phyloP scores from a whole-genome alignment of 1,284 basidiomycete species.

The Heliocybe sulcata region DNA sequence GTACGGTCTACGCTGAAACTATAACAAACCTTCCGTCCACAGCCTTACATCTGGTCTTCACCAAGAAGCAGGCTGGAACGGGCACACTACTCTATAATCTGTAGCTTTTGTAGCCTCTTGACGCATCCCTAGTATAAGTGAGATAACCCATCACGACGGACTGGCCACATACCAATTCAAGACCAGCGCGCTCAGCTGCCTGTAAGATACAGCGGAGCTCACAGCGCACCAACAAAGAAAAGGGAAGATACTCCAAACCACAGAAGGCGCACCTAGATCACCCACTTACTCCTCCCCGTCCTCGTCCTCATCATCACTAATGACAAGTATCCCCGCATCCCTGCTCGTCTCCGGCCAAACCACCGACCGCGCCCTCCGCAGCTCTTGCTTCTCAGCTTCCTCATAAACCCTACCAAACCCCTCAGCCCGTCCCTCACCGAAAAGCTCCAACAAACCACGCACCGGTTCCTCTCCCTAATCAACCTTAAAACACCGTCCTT shows the following conservation, averaged over 20 bases:
- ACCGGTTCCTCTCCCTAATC: slow-evolving; percentile 15
- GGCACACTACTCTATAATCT: too few species aligned
- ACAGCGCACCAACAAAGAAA: slow-evolving; percentile 1
- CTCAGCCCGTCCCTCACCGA: neutral
- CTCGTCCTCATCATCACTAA: slow-evolving; percentile 47
- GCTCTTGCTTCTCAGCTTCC: neutral
- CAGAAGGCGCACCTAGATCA: neutral
- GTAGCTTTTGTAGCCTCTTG: too few species aligned
- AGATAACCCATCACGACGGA: neutral
- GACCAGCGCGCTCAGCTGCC: slow-evolving; percentile 3
- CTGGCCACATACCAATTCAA: neutral
- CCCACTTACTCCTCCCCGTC: neutral
- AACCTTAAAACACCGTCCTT: slow-evolving; percentile 9
- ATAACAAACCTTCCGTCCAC: too few species aligned
- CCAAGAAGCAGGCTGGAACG: too few species aligned
- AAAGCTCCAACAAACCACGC: slow-evolving; percentile 6
- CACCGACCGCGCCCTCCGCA: neutral
- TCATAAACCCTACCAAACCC: neutral
- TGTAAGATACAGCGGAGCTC: slow-evolving; percentile 3
- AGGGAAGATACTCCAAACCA: neutral
- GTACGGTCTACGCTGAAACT: too few species aligned
- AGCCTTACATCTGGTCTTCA: too few species aligned
- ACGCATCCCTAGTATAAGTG: neutral
- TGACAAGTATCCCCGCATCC: slow-evolving; percentile 34
- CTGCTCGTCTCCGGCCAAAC: slow-evolving; percentile 35